These are phyloP conservation scores for Kalanchoe fedtschenkoi DNA, from an alignment of 164 flowering plant species.

Conservation along the genomic window DNA sequence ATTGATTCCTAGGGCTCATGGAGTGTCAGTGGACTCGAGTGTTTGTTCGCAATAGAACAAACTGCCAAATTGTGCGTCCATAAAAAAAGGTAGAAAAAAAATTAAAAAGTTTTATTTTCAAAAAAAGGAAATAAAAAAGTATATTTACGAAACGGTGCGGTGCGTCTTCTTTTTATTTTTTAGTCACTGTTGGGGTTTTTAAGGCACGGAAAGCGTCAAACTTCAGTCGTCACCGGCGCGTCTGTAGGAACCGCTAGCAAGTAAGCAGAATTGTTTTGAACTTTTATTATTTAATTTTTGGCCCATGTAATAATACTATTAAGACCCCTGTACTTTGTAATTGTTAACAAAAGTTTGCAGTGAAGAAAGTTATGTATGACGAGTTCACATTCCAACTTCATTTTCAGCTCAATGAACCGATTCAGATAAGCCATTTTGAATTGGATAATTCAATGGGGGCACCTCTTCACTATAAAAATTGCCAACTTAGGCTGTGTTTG, in stretches of 20 bases:
- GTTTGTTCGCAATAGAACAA: neutral
- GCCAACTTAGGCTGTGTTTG: too few relatives aligned
- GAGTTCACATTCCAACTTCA: too few relatives aligned
- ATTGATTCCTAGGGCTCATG: slow-evolving; percentile 1
- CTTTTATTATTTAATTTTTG: neutral
- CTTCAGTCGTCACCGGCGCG: neutral
- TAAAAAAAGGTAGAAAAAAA: neutral
- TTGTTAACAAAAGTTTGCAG: too few relatives aligned
- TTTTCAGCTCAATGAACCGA: too few relatives aligned
- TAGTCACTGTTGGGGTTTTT: neutral
- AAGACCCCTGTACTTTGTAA: too few relatives aligned
- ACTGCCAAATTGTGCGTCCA: neutral
- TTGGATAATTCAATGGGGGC: too few relatives aligned
- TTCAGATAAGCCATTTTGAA: too few relatives aligned
- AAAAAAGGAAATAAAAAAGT: neutral
- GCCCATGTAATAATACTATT: neutral
- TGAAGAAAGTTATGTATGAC: too few relatives aligned
- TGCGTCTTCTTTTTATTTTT: too few relatives aligned
- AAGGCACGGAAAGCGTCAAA: slow-evolving; percentile 4
- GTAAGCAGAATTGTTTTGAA: neutral
- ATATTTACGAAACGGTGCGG: too few relatives aligned
- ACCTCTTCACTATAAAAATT: too few relatives aligned
- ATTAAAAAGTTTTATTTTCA: neutral
- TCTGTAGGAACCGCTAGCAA: neutral
- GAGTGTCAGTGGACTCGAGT: neutral